These are phyloP conservation scores for Limnomonas spitsbergensis DNA, from an alignment of 139 green algal genomes.

Conservation along the genomic window DNA sequence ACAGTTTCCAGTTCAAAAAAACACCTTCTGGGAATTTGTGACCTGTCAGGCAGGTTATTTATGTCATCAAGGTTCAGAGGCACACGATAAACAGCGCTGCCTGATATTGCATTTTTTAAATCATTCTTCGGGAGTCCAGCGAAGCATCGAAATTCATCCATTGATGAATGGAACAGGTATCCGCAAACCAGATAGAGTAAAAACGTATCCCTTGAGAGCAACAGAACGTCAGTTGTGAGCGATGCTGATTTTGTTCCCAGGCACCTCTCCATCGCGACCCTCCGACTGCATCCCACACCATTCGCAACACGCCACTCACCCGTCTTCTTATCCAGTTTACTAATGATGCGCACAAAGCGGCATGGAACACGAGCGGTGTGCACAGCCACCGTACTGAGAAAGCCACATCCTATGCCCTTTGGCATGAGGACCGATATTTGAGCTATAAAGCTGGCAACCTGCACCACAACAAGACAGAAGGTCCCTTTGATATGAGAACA, in stretches of 20 bases:
- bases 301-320: not conserved
- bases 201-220: not conserved
- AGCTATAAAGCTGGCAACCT: constrained; percentile 4
- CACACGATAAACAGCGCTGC: not conserved
- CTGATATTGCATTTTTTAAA: not conserved
- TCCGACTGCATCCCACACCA: no score
- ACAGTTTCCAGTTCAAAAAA: not conserved
- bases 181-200: not conserved
- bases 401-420: constrained; percentile 2
- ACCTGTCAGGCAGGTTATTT: not conserved
- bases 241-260: not conserved
- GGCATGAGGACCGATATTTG: not conserved
- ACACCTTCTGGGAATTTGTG: not conserved
- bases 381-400: not conserved
- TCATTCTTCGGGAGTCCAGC: not conserved
- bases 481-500: not conserved
- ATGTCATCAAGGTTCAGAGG: not conserved
- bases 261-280: not conserved
- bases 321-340: constrained; percentile 11
- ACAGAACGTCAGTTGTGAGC: not conserved
- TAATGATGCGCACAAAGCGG: not conserved
- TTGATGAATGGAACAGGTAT: not conserved
- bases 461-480: not conserved
- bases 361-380: constrained; percentile 8
- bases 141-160: not conserved